These are phyloP conservation scores for Rhizophora apiculata DNA, from an alignment of 345 rosid genomes.

Conservation along the genomic window DNA sequence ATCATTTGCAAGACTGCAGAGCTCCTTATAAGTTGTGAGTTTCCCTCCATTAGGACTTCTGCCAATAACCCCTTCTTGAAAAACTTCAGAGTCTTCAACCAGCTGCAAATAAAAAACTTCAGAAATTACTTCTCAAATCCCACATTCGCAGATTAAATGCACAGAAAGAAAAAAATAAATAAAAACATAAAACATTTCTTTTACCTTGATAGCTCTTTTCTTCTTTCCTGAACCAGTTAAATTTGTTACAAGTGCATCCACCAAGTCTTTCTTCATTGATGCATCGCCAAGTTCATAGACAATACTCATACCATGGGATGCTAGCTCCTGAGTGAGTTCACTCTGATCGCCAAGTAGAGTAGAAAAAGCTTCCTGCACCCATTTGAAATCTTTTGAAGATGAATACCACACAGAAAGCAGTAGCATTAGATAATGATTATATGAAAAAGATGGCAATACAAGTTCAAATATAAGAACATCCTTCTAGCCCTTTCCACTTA, in stretches of 20 bases:
- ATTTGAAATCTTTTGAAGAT: slow-evolving; percentile 13
- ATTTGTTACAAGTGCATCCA: slow-evolving; percentile 79
- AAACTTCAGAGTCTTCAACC: slow-evolving; percentile 85
- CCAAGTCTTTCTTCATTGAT: slow-evolving; percentile 80
- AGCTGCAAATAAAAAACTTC: slow-evolving; percentile 45
- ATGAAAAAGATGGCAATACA: not conserved
- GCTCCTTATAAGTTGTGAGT: slow-evolving; percentile 93
- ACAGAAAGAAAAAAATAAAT: slow-evolving; percentile 11
- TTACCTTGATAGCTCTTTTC: slow-evolving; percentile 93
- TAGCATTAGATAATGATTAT: not conserved
- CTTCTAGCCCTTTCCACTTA: too few relatives aligned
- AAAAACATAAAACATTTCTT: slow-evolving; percentile 9
- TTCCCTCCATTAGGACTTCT: slow-evolving; percentile 84
- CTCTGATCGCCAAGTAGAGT: slow-evolving; percentile 87
- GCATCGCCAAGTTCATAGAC: slow-evolving; percentile 91
- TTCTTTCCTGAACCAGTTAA: slow-evolving; percentile 94
- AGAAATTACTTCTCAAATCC: slow-evolving; percentile 11
- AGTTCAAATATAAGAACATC: not conserved
- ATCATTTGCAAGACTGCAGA: slow-evolving; percentile 93
- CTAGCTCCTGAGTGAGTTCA: slow-evolving; percentile 95
- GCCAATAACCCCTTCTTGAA: slow-evolving; percentile 88
- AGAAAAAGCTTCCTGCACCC: slow-evolving; percentile 88
- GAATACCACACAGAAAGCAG: not conserved
- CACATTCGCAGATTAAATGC: slow-evolving; percentile 2
- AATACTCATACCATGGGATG: slow-evolving; percentile 98